Conservation (phyloP, 192 early-diverging fungal genomes). For the Kickxella alabastrina region DNA sequence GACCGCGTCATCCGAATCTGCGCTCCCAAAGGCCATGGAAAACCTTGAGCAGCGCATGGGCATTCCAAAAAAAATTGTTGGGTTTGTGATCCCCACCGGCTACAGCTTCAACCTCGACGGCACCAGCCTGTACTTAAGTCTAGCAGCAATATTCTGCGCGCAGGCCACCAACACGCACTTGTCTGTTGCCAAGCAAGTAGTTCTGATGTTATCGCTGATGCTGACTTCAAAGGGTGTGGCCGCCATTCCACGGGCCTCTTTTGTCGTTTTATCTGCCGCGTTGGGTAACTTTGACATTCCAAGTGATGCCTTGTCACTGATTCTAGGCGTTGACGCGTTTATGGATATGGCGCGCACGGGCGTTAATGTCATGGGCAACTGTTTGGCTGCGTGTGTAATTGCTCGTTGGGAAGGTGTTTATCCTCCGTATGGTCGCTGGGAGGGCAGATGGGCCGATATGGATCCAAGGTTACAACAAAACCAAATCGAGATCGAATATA, state of each 20-base stretch:
- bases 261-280: constrained; percentile 59
- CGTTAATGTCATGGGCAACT: constrained; percentile 70
- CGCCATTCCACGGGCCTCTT: constrained; percentile 58
- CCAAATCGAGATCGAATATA: neutral
- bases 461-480: neutral
- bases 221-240: constrained; percentile 66
- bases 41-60: constrained; percentile 61
- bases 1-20: constrained; percentile 71
- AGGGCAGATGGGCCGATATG: constrained; percentile 27
- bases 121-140: constrained; percentile 67
- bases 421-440: constrained; percentile 40
- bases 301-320: constrained; percentile 54
- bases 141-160: constrained; percentile 66
- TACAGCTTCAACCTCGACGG: constrained; percentile 80
- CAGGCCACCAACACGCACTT: constrained; percentile 57
- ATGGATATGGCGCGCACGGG: constrained; percentile 74
- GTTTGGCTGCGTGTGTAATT: constrained; percentile 61
- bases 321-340: constrained; percentile 71
- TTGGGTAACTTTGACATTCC: constrained; percentile 57
- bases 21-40: constrained; percentile 67
- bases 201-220: constrained; percentile 64
- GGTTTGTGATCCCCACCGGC: constrained; percentile 65
- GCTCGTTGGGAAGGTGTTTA: constrained; percentile 66
- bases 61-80: constrained; percentile 59
- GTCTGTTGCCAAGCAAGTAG: constrained; percentile 57